Conservation (phyloP, 2,329 filamentous ascomycete species). For the Alternaria gansuensis region DNA sequence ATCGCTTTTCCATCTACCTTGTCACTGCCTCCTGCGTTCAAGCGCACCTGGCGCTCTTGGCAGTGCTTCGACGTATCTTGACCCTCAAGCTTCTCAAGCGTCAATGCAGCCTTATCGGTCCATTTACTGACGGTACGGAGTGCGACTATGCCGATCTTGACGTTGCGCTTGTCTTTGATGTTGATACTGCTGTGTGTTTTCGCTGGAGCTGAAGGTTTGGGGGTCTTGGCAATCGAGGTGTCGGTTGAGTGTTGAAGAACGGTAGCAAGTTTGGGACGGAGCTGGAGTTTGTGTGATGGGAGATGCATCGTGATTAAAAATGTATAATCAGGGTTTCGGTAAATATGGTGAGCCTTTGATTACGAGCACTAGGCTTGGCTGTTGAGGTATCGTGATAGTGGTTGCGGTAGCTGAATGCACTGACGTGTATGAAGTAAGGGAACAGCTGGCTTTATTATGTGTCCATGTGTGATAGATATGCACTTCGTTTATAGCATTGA, state of each 20-base stretch:
- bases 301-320: neutral
- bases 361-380: neutral
- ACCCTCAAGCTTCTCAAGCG: constrained; percentile 13
- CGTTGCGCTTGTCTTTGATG: constrained; percentile 7
- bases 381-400: neutral
- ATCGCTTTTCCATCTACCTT: neutral
- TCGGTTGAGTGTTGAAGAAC: neutral
- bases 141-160: neutral
- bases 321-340: neutral
- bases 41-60: neutral
- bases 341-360: neutral
- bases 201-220: neutral
- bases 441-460: neutral
- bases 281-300: neutral
- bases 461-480: neutral
- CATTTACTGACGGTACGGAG: constrained; percentile 13
- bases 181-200: neutral
- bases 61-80: neutral
- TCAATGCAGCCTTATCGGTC: constrained; percentile 13
- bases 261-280: neutral
- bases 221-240: neutral
- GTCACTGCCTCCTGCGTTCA: neutral
- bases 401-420: neutral
- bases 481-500: neutral
- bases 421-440: neutral